Conservation (phyloP, 768 basidiomycete species). For the Suillus tomentosus region DNA sequence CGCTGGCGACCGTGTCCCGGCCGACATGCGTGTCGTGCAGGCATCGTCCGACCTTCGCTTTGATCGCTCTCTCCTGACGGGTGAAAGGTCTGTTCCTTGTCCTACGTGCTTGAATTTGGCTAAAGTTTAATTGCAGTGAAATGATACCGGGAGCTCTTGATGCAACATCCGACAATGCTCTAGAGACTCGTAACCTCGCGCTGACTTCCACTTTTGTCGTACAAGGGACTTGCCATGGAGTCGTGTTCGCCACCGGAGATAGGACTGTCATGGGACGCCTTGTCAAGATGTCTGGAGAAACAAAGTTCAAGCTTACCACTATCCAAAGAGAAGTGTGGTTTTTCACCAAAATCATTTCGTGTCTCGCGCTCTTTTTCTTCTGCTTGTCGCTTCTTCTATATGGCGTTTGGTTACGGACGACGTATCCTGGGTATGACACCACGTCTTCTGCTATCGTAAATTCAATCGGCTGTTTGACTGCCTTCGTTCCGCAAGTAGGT, state of each 20-base stretch:
- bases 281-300: constrained; percentile 43
- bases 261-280: constrained; percentile 49
- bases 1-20: constrained; percentile 71
- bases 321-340: constrained; percentile 31
- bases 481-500: constrained; percentile 41
- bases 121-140: constrained; percentile 17
- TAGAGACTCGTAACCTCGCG: constrained; percentile 58
- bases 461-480: constrained; percentile 41
- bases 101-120: constrained; percentile 24
- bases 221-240: constrained; percentile 51
- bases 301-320: constrained; percentile 35
- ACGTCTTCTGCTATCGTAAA: constrained; percentile 37
- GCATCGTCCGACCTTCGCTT: constrained; percentile 59
- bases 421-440: constrained; percentile 38
- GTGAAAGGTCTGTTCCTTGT: constrained; percentile 48
- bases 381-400: constrained; percentile 42
- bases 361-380: constrained; percentile 44
- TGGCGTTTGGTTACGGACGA: constrained; percentile 35
- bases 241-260: constrained; percentile 53
- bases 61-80: constrained; percentile 67
- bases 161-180: constrained; percentile 42
- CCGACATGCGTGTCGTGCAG: constrained; percentile 66
- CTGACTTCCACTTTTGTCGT: constrained; percentile 31
- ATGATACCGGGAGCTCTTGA: constrained; percentile 41
- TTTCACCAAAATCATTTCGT: constrained; percentile 55